A percentile compares a stretch with the other conserved stretches of the same genome.
Evolutionary conservation across 805 yeast species (phyloP).

Genomic region (Isabelozyma rhagii): DNA sequence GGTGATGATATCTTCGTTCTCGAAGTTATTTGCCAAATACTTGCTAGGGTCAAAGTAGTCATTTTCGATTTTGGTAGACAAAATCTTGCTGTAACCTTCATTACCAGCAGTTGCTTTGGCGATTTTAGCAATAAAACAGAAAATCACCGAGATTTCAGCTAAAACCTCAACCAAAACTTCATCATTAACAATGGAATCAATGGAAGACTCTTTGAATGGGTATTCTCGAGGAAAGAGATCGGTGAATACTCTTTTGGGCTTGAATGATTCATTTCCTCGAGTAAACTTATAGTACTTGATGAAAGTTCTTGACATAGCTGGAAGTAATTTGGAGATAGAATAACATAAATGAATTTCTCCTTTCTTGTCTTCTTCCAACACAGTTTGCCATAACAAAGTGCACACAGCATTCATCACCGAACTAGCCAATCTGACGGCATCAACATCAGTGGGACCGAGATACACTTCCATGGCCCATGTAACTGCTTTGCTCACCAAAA

Average conservation of each 20-base stretch:
- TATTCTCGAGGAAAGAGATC: constrained; percentile 63
- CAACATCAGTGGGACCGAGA: constrained; percentile 49
- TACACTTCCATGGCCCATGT: constrained; percentile 60
- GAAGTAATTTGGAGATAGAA: constrained; percentile 50
- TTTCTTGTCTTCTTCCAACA: constrained; percentile 22
- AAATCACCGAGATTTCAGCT: constrained; percentile 64
- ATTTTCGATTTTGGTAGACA: constrained; percentile 28
- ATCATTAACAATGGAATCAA: constrained; percentile 73
- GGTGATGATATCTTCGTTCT: constrained; percentile 40
- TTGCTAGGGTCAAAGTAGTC: constrained; percentile 38
- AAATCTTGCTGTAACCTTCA: constrained; percentile 42
- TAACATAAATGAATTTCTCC: constrained; percentile 40
- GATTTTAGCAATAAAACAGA: constrained; percentile 52
- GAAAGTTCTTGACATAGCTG: constrained; percentile 51
- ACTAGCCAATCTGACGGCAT: constrained; percentile 61
- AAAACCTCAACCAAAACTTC: constrained; percentile 68
- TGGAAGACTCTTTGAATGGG: constrained; percentile 63
- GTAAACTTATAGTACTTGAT: constrained; percentile 51
- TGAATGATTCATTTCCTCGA: constrained; percentile 44
- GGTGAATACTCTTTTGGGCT: constrained; percentile 63
- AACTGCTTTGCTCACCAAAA: constrained; percentile 45
- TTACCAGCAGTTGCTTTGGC: constrained; percentile 40
- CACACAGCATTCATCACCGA: constrained; percentile 54
- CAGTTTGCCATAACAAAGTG: constrained; percentile 32
- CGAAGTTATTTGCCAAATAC: constrained; percentile 40